Evolutionary conservation across 768 basidiomycete genomes (phyloP).

Genomic region (Lanmaoa pseudosensibilis): DNA sequence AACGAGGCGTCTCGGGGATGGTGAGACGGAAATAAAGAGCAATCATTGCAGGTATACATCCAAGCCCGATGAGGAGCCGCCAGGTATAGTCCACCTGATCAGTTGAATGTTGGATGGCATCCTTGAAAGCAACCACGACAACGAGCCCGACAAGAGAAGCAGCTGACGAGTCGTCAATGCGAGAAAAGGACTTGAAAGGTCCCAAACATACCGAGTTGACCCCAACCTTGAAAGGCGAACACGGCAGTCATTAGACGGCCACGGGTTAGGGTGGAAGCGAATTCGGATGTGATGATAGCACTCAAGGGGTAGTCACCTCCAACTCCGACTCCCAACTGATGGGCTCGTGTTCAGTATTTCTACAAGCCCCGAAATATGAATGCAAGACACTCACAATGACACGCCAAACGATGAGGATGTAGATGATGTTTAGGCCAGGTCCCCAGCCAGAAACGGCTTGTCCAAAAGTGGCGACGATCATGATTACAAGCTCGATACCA

Average conservation of each 20-base stretch:
- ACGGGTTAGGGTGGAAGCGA: conserved; percentile 69
- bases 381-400: conserved; percentile 48
- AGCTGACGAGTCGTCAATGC: conserved; percentile 32
- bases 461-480: conserved; percentile 72
- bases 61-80: conserved; percentile 84
- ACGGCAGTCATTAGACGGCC: conserved; percentile 87
- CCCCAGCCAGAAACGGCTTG: conserved; percentile 70
- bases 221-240: conserved; percentile 84
- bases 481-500: conserved; percentile 62
- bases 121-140: conserved; percentile 64
- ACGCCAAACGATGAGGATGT: conserved; percentile 76
- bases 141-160: conserved; percentile 66
- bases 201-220: conserved; percentile 60
- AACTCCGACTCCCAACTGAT: conserved; percentile 70
- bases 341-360: conserved; percentile 34
- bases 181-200: not conserved
- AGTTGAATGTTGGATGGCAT: conserved; percentile 39
- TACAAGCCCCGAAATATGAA: not conserved
- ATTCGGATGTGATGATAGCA: conserved; percentile 83
- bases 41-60: conserved; percentile 71
- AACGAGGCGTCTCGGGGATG: conserved; percentile 88
- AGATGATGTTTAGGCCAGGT: conserved; percentile 64
- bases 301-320: conserved; percentile 85
- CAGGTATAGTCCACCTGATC: conserved; percentile 65
- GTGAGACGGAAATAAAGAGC: conserved; percentile 89